These are phyloP conservation scores for Alternaria consortialis DNA, from an alignment of 2,329 filamentous ascomycete species.

Conservation along the genomic window DNA sequence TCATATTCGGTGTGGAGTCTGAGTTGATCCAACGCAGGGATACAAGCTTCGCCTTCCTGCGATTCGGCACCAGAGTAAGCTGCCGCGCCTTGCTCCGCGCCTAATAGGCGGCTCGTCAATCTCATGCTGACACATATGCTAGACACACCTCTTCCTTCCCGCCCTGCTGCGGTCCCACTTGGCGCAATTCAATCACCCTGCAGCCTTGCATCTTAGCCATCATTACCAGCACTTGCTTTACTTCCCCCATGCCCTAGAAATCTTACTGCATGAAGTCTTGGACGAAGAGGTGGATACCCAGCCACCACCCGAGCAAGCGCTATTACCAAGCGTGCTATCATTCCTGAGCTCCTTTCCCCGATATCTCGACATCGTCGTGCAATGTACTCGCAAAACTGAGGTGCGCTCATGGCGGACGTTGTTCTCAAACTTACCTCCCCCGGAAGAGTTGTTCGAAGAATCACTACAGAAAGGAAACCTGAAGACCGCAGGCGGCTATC, in stretches of 20 bases:
- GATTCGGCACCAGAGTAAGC: constrained; percentile 84
- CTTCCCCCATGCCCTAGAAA: constrained; percentile 90
- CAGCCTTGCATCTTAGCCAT: constrained; percentile 81
- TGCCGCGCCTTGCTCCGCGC: constrained; percentile 6
- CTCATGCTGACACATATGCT: constrained; percentile 29
- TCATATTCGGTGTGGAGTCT: constrained; percentile 88
- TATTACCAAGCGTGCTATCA: constrained; percentile 62
- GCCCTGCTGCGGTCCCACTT: constrained; percentile 85
- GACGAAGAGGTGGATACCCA: constrained; percentile 90
- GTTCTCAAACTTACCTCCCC: constrained; percentile 89
- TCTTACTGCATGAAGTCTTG: constrained; percentile 89
- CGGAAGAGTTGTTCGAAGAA: constrained; percentile 92
- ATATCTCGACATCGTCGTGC: constrained; percentile 94
- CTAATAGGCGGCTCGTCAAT: constrained; percentile 11
- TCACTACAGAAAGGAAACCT: constrained; percentile 83
- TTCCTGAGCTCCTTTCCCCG: constrained; percentile 69
- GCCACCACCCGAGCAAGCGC: constrained; percentile 57
- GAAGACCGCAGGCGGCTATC: constrained; percentile 94
- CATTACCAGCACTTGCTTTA: constrained; percentile 89
- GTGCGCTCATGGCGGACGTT: constrained; percentile 93
- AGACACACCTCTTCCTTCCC: constrained; percentile 94
- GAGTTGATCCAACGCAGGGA: constrained; percentile 94
- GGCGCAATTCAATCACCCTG: constrained; percentile 75
- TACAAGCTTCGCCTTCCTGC: constrained; percentile 87
- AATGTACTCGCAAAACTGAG: constrained; percentile 97